Conservation (phyloP, 306 rosid species). For the Vigna hirtella region DNA sequence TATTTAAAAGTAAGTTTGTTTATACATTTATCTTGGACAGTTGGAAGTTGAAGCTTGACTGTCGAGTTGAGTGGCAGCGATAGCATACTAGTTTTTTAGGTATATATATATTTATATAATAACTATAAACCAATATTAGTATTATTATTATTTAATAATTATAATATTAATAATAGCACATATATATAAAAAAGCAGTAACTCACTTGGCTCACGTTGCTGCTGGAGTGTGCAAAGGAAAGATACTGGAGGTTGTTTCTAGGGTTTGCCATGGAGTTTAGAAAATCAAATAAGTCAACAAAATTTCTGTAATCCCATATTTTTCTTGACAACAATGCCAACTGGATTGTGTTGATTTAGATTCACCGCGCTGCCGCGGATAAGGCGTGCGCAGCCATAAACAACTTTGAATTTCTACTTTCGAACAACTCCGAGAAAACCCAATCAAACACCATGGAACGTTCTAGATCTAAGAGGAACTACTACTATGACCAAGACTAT, state of each 20-base stretch:
- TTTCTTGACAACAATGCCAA: constrained; percentile 18
- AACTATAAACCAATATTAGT: no score
- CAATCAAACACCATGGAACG: constrained; percentile 66
- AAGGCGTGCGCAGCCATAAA: constrained; percentile 3
- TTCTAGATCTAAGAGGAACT: constrained; percentile 98
- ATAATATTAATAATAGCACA: no score
- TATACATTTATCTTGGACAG: neutral
- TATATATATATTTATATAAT: neutral
- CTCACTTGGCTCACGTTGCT: constrained; percentile 20
- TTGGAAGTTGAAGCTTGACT: neutral
- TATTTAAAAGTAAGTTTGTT: no score
- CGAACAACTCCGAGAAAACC: neutral
- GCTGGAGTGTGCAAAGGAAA: constrained; percentile 7
- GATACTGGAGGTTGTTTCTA: constrained; percentile 18
- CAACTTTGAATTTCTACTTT: constrained; percentile 1
- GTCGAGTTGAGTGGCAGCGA: constrained; percentile 26
- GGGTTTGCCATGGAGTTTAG: constrained; percentile 13
- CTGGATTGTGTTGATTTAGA: neutral
- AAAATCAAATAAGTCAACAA: constrained; percentile 3
- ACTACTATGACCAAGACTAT: constrained; percentile 92
- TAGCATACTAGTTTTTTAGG: neutral
- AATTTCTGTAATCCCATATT: neutral
- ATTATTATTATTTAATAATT: neutral
- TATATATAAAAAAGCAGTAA: neutral
- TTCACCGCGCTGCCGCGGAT: neutral